These are phyloP conservation scores for Trichosanthes truncata DNA, from an alignment of 306 rosid species.

Conservation along the genomic window DNA sequence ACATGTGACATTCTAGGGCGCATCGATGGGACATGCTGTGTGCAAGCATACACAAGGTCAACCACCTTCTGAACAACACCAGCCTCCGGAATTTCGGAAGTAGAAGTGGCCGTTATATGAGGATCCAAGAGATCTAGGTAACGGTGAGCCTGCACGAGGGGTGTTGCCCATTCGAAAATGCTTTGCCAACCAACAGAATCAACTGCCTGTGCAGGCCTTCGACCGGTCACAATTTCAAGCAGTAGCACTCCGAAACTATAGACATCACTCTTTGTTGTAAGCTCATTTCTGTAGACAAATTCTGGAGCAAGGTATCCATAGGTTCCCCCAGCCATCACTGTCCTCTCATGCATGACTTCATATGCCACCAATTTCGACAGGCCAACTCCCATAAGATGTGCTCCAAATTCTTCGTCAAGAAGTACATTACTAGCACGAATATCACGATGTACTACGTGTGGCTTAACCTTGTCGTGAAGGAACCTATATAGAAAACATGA, in stretches of 20 bases:
- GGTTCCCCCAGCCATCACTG: conserved; percentile 97
- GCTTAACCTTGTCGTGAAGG: conserved; percentile 97
- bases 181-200: conserved; percentile 99
- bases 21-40: conserved; percentile 95
- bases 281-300: conserved; percentile 84
- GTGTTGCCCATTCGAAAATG: conserved; percentile 96
- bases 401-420: conserved; percentile 93
- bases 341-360: conserved; percentile 91
- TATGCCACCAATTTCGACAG: conserved; percentile 87
- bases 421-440: conserved; percentile 89
- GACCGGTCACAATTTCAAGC: conserved; percentile 88
- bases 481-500: conserved; percentile 36
- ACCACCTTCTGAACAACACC: conserved; percentile 78
- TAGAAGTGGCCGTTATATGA: conserved; percentile 46
- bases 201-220: conserved; percentile 93
- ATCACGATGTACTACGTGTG: conserved; percentile 95
- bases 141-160: conserved; percentile 84
- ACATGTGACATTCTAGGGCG: conserved; percentile 98
- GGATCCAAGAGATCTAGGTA: conserved; percentile 93
- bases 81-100: conserved; percentile 60
- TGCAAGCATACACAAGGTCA: conserved; percentile 95
- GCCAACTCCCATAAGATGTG: conserved; percentile 91
- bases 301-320: conserved; percentile 96
- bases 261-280: conserved; percentile 89
- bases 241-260: conserved; percentile 89